Percentiles rank a stretch among this genome's conserved stretches.
Conservation (phyloP, 2,329 filamentous ascomycete species). For the Pseudogymnoascus sp. region DNA sequence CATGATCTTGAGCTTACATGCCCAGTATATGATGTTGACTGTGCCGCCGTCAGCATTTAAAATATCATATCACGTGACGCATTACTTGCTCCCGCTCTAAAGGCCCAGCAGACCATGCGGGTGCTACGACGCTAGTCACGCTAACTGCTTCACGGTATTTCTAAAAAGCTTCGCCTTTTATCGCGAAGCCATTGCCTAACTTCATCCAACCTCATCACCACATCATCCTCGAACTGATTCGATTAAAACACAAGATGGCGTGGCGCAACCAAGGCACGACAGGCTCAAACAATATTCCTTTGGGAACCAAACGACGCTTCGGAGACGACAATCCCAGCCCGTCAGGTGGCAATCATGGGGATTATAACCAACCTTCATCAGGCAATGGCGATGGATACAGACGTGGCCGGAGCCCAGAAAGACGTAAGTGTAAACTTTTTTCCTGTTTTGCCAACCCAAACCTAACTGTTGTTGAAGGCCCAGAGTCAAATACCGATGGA, state of each 20-base stretch:
- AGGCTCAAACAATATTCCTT: constrained; percentile 94
- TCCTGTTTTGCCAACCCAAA: constrained; percentile 33
- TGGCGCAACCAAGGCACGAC: constrained; percentile 74
- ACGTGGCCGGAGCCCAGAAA: constrained; percentile 86
- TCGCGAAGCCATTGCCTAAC: neutral
- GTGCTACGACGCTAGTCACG: neutral
- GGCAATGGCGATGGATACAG: constrained; percentile 43
- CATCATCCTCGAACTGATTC: neutral
- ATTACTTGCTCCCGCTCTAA: neutral
- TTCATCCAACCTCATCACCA: constrained; percentile 6
- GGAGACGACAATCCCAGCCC: constrained; percentile 47
- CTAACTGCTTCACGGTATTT: neutral
- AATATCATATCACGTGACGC: neutral
- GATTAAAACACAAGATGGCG: constrained; percentile 41
- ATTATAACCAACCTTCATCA: constrained; percentile 20
- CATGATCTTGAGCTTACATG: neutral
- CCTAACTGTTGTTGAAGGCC: constrained; percentile 25
- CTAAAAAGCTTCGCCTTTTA: constrained; percentile 2
- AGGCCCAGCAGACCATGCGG: neutral
- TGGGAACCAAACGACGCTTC: constrained; percentile 77
- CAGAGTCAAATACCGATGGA: constrained; percentile 50
- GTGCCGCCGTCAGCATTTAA: neutral
- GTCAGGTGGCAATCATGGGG: constrained; percentile 22
- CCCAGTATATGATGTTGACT: neutral
- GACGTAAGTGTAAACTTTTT: constrained; percentile 45